These are phyloP conservation scores for Backusella australiensis DNA, from an alignment of 192 early-diverging fungal species.

Conservation along the genomic window DNA sequence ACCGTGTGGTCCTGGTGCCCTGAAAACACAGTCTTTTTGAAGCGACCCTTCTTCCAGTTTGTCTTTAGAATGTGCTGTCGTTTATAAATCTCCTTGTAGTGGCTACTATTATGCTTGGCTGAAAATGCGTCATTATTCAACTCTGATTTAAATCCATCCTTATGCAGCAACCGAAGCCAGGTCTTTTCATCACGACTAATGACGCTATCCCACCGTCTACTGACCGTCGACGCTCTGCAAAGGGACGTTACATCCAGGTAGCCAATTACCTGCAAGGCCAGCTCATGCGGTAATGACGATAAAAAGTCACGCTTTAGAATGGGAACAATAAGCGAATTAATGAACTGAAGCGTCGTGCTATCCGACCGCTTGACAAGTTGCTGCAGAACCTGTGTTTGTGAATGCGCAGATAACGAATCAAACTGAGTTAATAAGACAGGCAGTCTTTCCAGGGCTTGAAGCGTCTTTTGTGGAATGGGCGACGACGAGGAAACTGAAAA, in stretches of 20 bases:
- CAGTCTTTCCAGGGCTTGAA: neutral
- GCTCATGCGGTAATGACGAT: conserved; percentile 62
- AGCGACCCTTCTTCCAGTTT: conserved; percentile 80
- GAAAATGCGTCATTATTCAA: neutral
- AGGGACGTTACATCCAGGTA: conserved; percentile 82
- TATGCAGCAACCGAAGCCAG: conserved; percentile 47
- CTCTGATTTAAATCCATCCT: conserved; percentile 38
- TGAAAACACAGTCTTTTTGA: conserved; percentile 75
- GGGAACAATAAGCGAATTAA: conserved; percentile 77
- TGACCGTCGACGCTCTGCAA: conserved; percentile 74
- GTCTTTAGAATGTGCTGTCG: conserved; percentile 75
- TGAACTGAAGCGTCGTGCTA: conserved; percentile 74
- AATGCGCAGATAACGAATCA: neutral
- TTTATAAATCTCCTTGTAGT: conserved; percentile 81
- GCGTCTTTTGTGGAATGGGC: neutral
- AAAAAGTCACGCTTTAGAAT: conserved; percentile 90
- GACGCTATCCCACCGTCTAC: conserved; percentile 70
- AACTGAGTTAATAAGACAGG: neutral
- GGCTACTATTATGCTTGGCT: conserved; percentile 33
- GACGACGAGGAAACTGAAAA: neutral
- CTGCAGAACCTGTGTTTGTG: neutral
- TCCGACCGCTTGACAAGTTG: neutral
- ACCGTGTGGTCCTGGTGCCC: conserved; percentile 72
- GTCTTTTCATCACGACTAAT: conserved; percentile 67
- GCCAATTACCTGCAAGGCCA: conserved; percentile 75